phyloP scores from a whole-genome alignment of 164 flowering plant genomes.

The Vitis vinifera region DNA sequence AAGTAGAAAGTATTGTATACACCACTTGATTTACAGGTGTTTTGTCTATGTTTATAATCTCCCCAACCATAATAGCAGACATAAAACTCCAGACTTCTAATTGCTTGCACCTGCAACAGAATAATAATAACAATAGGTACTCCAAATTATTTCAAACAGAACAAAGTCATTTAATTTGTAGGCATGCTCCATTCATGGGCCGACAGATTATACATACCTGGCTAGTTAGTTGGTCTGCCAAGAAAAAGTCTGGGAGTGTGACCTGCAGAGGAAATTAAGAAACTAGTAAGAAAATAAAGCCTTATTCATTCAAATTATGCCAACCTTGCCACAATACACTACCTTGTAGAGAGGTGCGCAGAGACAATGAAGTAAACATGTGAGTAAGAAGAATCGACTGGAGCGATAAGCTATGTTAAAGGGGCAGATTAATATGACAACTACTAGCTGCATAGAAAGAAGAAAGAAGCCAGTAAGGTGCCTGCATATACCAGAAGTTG shows the following conservation, averaged over 20 bases:
- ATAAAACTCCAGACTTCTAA: slow-evolving; percentile 47
- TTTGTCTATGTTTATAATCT: slow-evolving; percentile 36
- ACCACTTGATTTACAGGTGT: slow-evolving; percentile 26
- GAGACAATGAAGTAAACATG: slow-evolving; percentile 40
- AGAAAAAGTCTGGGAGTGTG: slow-evolving; percentile 60
- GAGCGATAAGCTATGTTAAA: slow-evolving; percentile 68
- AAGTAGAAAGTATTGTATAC: slow-evolving; percentile 35
- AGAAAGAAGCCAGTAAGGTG: background rate
- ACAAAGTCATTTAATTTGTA: no score
- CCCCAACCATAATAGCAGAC: slow-evolving; percentile 59
- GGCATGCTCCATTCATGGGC: no score
- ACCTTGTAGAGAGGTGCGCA: slow-evolving; percentile 80
- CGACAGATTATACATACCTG: slow-evolving; percentile 35
- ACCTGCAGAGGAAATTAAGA: slow-evolving; percentile 30
- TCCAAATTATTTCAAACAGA: background rate
- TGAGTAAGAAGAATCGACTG: slow-evolving; percentile 60
- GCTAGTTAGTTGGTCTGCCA: slow-evolving; percentile 73
- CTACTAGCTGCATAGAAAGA: slow-evolving; percentile 37
- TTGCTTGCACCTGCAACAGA: slow-evolving; percentile 43
- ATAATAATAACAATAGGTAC: background rate
- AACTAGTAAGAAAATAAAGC: no score
- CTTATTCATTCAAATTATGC: no score
- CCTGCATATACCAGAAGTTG: background rate
- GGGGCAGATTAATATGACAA: slow-evolving; percentile 44
- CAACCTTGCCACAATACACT: background rate